Base-by-base conservation (phyloP, 2,329 filamentous ascomycete genomes). In the Macroventuria anomochaeta region DNA sequence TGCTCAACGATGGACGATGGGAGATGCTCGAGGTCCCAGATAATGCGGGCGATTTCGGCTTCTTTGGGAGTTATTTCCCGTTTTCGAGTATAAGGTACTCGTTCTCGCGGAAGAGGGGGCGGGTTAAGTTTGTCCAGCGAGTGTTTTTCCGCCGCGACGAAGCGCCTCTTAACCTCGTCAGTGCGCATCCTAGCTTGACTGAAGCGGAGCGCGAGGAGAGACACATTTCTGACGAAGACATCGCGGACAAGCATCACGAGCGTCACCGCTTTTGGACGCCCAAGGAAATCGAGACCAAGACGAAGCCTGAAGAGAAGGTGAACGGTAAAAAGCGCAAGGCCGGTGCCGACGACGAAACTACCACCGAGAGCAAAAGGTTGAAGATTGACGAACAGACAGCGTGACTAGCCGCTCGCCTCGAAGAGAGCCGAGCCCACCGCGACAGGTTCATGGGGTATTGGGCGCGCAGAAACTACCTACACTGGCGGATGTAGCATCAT, bases 91-190 rank as follows among this genome's bases (percentile, higher is more conserved):
- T 66, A 2, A 57, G 59, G 5, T 66, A 64, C 25, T 57, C 44
- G 8, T 56, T 66, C n/a, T 20, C 58, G 0, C 57, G 62, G 10
- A 68, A 61, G 37, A 60, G 60, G 12, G 58, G 54, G 3, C 55
- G 64, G 1, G 57, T 58, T 0, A 69, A 65, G 26, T 74, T 73
- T 46, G 67, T 71, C 2, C 69, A 73, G 41, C 59, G 66, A 8
- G 68, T 74, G 3, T 72, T 74, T 51, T 74, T 72, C 55, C 59
- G 72, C 18, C 53, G 64, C 23, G 64, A 73, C 42, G 20, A 50
- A 0, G 42, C 52, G 21, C 61, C 63, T 8, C 46, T 74, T 1
- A 5, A 54, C 2, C 50, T 72, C 2, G 7, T 21, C 0, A 11
- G 43, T 2, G 21, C 28, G 1, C 29, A 53, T 18, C 29, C 55